These are phyloP conservation scores for Amylocarpus encephaloides DNA, from an alignment of 2,329 filamentous ascomycete species.

Conservation along the genomic window DNA sequence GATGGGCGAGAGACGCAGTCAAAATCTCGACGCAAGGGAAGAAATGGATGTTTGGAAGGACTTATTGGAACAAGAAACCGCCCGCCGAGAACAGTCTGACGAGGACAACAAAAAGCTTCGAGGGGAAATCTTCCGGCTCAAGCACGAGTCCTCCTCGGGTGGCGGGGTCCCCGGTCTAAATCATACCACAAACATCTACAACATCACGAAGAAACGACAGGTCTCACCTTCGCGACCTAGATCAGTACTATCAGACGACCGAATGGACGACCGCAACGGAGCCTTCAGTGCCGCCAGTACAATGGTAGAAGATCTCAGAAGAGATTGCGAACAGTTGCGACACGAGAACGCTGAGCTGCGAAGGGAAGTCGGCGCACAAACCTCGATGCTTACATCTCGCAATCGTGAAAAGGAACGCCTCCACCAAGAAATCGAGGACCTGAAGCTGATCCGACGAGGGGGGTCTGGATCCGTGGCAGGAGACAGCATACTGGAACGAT, in stretches of 20 bases:
- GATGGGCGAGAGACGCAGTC: constrained; percentile 46
- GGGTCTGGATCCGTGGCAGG: constrained; percentile 61
- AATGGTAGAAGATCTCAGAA: constrained; percentile 68
- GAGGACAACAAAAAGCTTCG: constrained; percentile 79
- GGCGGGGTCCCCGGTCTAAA: constrained; percentile 36
- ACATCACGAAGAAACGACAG: constrained; percentile 52
- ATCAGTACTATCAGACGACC: constrained; percentile 38
- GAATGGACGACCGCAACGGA: constrained; percentile 43
- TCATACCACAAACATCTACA: constrained; percentile 61
- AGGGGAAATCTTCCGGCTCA: constrained; percentile 74
- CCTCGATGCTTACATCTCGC: constrained; percentile 92
- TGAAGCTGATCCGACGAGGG: constrained; percentile 81
- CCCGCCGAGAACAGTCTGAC: constrained; percentile 80
- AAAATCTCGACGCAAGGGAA: constrained; percentile 46
- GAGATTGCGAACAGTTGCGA: constrained; percentile 67
- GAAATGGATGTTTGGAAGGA: constrained; percentile 90
- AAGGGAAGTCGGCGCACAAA: constrained; percentile 89
- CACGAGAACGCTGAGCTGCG: constrained; percentile 90
- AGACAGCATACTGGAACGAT: constrained; percentile 91
- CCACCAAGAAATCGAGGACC: constrained; percentile 94
- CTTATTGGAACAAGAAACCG: constrained; percentile 84
- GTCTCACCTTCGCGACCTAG: constrained; percentile 40
- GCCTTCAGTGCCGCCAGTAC: constrained; percentile 55
- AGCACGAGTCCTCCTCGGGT: constrained; percentile 44
- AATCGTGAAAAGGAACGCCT: constrained; percentile 92